Evolutionary conservation across 1,139 yeast genomes (phyloP), one percentile per base, ranked within the genome.

Genomic region (Hanseniaspora sp.): DNA sequence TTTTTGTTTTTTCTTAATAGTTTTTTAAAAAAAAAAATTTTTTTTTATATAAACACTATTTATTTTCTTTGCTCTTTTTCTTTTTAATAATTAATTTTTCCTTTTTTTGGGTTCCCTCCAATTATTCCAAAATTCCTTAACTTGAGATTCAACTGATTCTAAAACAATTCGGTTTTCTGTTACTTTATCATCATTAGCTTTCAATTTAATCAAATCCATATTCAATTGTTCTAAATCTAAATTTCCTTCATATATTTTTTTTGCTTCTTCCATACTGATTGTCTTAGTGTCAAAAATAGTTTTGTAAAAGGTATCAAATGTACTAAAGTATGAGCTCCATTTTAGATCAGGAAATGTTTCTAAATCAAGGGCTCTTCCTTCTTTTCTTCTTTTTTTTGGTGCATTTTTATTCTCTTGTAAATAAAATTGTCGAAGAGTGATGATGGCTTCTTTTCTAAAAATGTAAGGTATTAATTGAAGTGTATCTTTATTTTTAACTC

Each of bases 361-460:
- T 30, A 74, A 73, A 53, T 86, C 88, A 46, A 92, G 73, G n/a
- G 75, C 79, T 56, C 95, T 75, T 57, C 83, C 81, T 68, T 83
- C 83, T 66, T 90, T 90, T 29, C 77, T 71, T 61, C 85, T 79
- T 1, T 95, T 94, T 29, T 69, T 74, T 0, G 98, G 98, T 0
- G 97, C 53, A 40, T 53, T 51, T 44, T 77, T 82, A 67, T 92
- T 92, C 64, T 88, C 95, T 64, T 80, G 82, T 7, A 87, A 77
- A 66, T 92, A 92, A 68, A 92, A 92, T 63, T 80, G 77, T 55
- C 98, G 73, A 40, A 92, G 70, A 48, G 92, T 68, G 68, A 86
- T 78, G 11, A 92, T 80, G 0, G 95, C 96, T 61, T 90, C 96
- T 52, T 80, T 80, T 53, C 95, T 70, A 61, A 80, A 71, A 7